These are phyloP conservation scores for Boletus sensibilis DNA, from an alignment of 768 basidiomycete genomes.

Conservation along the genomic window DNA sequence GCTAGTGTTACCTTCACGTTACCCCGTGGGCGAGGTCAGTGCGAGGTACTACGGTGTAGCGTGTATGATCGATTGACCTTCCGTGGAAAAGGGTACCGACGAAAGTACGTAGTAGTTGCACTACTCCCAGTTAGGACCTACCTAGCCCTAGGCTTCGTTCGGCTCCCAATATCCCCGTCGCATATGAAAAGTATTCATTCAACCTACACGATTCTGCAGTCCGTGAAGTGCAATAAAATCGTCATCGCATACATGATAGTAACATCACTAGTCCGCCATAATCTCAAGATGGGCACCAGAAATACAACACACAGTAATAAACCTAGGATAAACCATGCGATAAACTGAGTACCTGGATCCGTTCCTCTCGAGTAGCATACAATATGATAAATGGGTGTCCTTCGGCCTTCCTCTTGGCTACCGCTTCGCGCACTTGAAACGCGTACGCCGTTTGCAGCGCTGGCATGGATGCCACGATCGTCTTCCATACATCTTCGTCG, in stretches of 20 bases:
- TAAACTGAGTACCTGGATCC: conserved; percentile 57
- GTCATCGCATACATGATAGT: not conserved
- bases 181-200: not conserved
- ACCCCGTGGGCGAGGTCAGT: not conserved
- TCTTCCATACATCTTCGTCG: conserved; percentile 76
- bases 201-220: not conserved
- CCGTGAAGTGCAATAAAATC: not conserved
- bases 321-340: conserved; percentile 10
- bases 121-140: not conserved
- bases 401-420: conserved; percentile 59
- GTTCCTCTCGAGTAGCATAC: conserved; percentile 68
- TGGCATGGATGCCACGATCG: conserved; percentile 54
- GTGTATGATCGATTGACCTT: not conserved
- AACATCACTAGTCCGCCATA: not conserved
- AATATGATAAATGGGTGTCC: conserved; percentile 62
- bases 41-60: too few species aligned
- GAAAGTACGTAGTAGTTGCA: not conserved
- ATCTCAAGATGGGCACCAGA: not conserved
- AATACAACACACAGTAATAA: not conserved
- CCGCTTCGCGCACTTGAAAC: conserved; percentile 64
- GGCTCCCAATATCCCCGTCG: too few species aligned
- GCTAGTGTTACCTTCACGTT: not conserved
- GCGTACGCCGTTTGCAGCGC: conserved; percentile 61
- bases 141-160: not conserved
- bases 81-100: not conserved